Base-by-base conservation (phyloP, 352 stramenopile genomes). In the Pythium phragmiticola region DNA sequence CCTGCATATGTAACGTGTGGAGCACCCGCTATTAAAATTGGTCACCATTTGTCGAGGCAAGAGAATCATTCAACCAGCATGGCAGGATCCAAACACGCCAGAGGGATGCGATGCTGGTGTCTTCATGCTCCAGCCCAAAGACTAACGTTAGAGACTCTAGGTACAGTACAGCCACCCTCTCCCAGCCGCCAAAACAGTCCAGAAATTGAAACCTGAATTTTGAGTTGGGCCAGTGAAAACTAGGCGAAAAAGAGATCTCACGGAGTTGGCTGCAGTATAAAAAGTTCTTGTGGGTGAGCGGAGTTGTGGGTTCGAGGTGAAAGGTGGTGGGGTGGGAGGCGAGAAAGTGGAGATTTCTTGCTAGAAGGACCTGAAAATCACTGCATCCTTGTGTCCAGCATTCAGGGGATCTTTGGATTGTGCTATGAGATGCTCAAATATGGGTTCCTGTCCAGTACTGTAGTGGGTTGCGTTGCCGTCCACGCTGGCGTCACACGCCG, bases 401-500 rank as follows among this genome's bases (percentile, higher is more conserved):
- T 30, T 2, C 26, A 3, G 26, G 26, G 26, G 26, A 30, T 30
- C 26, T 30, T 30, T 30, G 26, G 19, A 52, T 34, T 52, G 7
- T 33, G 19, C 26, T 52, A 1, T 33, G 46, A 49, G 43, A 49
- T 16, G 43, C 19, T 49, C 26, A 30, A 30, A 30, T 30, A 30
- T 23, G 43, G 43, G 16, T 52, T 26, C 28, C 46, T 39, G 48
- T n/a, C 16, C 11, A n/a, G 51, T 36, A 30, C n/a, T 26, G 13
- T 34, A 62, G 16, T 53, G 45, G 55, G 55, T 62, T 52, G 30
- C 45, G 8, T 48, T 17, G 21, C 9, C 34, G 36, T 39, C 39
- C 56, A 63, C 45, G 46, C 56, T 63, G 56, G 56, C 56, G 56
- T 36, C 56, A 63, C 23, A 21, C 39, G 55, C 9, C 23, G 17